Evolutionary conservation across 176 grass and related monocot species (phyloP).

Genomic region (Thalia dealbata): DNA sequence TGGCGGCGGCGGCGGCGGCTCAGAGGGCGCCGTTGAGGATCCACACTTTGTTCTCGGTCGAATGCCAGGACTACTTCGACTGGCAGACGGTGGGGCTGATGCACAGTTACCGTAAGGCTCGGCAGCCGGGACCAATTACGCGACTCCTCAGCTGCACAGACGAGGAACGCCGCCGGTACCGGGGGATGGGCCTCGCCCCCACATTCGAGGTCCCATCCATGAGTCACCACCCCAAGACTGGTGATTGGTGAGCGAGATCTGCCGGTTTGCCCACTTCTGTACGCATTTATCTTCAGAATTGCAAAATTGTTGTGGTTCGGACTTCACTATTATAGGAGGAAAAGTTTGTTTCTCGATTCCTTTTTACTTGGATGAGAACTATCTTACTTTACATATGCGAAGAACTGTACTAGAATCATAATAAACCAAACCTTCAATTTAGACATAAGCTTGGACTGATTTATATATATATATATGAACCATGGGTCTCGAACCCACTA

Average conservation of each 20-base stretch:
- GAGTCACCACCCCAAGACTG: constrained; percentile 77
- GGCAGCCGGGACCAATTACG: constrained; percentile 70
- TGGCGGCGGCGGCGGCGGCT: not conserved
- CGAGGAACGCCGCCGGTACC: constrained; percentile 57
- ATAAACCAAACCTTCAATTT: too few relatives aligned
- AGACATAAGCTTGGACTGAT: too few relatives aligned
- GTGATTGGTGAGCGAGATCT: constrained; percentile 48
- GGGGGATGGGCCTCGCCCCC: constrained; percentile 60
- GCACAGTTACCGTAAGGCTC: constrained; percentile 71
- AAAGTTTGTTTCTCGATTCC: not conserved
- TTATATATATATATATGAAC: too few relatives aligned
- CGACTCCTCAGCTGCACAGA: constrained; percentile 69
- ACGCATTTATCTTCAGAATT: too few relatives aligned
- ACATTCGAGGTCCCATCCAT: constrained; percentile 80
- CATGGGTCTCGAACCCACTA: too few relatives aligned
- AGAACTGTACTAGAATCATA: not conserved
- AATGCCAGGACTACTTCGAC: constrained; percentile 95
- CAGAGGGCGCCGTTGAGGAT: constrained; percentile 39
- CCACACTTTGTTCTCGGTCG: constrained; percentile 95
- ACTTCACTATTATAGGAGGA: not conserved
- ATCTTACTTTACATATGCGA: not conserved
- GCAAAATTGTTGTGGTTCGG: not conserved
- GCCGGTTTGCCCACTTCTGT: not conserved
- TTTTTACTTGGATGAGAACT: not conserved
- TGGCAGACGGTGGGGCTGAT: constrained; percentile 92